Conservation (phyloP, 805 yeast species). For the Lachancea mirantina region DNA sequence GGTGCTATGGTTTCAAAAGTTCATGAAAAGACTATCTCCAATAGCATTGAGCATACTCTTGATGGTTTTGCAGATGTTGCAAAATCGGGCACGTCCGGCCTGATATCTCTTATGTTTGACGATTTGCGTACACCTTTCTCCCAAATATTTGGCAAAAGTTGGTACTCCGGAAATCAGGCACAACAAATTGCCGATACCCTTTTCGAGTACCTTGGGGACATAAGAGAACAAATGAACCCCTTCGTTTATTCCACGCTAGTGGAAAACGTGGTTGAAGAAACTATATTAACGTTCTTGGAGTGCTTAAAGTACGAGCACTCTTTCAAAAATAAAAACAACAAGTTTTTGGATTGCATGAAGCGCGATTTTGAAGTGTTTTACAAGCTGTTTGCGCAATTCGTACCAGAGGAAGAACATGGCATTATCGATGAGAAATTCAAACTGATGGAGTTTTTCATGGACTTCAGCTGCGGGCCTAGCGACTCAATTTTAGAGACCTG, state of each 20-base stretch:
- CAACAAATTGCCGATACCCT: conserved; percentile 63
- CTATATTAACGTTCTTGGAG: conserved; percentile 42
- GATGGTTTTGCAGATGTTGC: conserved; percentile 77
- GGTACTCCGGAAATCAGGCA: conserved; percentile 59
- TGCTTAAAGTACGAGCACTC: conserved; percentile 39
- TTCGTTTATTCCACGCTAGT: conserved; percentile 47
- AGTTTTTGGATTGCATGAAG: conserved; percentile 45
- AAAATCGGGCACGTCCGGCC: conserved; percentile 49
- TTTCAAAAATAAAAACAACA: conserved; percentile 37
- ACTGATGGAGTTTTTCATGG: conserved; percentile 56
- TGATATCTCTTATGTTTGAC: conserved; percentile 57
- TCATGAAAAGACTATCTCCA: conserved; percentile 52
- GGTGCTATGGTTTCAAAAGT: conserved; percentile 58
- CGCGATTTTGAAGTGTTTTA: conserved; percentile 54
- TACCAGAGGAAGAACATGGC: conserved; percentile 32
- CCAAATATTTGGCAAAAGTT: conserved; percentile 54
- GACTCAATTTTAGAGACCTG: conserved; percentile 50
- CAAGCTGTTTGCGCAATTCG: conserved; percentile 42
- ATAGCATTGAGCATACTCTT: conserved; percentile 53
- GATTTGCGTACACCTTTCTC: conserved; percentile 61
- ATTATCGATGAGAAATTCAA: conserved; percentile 44
- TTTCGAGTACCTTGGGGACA: conserved; percentile 66
- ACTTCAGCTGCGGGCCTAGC: conserved; percentile 41
- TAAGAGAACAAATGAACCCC: conserved; percentile 45
- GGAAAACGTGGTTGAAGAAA: conserved; percentile 47